Base-by-base conservation (phyloP, 1,139 yeast genomes). In the Magnusiomyces ingens region DNA sequence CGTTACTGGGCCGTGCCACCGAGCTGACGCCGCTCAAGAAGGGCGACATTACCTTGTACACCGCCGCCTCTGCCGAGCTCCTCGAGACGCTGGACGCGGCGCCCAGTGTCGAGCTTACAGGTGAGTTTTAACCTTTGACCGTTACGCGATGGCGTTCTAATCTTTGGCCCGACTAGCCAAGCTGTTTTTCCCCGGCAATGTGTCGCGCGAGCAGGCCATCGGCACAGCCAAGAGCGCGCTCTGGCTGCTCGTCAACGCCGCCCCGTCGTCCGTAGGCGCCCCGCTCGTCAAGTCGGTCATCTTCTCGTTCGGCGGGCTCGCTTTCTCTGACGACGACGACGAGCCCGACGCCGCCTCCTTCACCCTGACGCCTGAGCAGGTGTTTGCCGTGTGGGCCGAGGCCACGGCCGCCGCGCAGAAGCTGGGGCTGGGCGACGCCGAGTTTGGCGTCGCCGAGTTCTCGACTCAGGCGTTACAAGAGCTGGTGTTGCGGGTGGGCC, bases 391-490 rank as follows among this genome's bases (percentile, higher is more conserved):
- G 2, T 66, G 68, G 68, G 55, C 58, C 36, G 53, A 54, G 5
- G 53, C 61, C 8, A 56, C 60, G 8, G 41, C 50, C 4, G 54
- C 53, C 10, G 52, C 52, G 12, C 38, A 49, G 29, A 41, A 38
- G 17, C 45, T 45, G 21, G 35, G 18, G n/a, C 19, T 48, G 17
- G 51, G 48, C 17, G 49, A 42, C 26, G 43, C 51, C 37, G 54
- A 59, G 18, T 63, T 56, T 47, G 71, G 71, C 3, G 63, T 67
- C 8, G 58, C 67, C n/a, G 70, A 68, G 52, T 55, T 64, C 43
- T 62, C 67, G 1, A 58, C 64, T 1, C 50, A 48, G 2, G 50
- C 62, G 15, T 56, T 67, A 8, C 44, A 49, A 38, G 52, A 59
- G 5, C 52, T 66, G 15, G 36, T 64, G n/a, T 53, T 38, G n/a